Percentiles rank a stretch among this genome's conserved stretches.
phyloP scores from a whole-genome alignment of 2,329 filamentous ascomycete genomes.

The Fusarium hainanense region DNA sequence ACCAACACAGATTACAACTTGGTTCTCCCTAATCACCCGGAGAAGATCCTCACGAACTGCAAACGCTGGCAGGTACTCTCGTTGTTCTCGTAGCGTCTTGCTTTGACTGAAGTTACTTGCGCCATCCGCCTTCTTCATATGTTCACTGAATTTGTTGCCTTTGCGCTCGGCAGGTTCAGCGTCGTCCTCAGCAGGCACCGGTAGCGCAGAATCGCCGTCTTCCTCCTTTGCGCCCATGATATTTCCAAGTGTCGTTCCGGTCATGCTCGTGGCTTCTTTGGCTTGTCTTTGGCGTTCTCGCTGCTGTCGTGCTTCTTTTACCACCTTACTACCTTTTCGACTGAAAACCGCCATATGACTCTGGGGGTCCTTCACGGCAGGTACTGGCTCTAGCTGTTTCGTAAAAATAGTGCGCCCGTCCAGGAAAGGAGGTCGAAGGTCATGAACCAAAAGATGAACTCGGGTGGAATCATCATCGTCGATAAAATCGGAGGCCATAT shows the following conservation, averaged over 20 bases:
- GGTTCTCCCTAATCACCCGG: constrained; percentile 93
- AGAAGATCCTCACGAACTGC: constrained; percentile 94
- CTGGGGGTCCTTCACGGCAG: constrained; percentile 90
- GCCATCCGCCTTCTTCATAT: constrained; percentile 87
- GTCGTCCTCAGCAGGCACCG: constrained; percentile 78
- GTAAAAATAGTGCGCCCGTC: constrained; percentile 97
- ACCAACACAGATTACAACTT: constrained; percentile 95
- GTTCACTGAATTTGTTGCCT: constrained; percentile 83
- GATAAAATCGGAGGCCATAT: constrained; percentile 79
- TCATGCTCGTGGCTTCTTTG: constrained; percentile 92
- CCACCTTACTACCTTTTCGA: constrained; percentile 91
- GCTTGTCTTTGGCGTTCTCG: constrained; percentile 94
- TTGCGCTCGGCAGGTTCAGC: constrained; percentile 61
- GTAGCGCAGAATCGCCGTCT: constrained; percentile 88
- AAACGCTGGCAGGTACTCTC: constrained; percentile 94
- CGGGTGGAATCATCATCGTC: constrained; percentile 91
- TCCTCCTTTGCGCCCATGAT: constrained; percentile 96
- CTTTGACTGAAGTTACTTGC: constrained; percentile 93
- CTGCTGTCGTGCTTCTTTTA: constrained; percentile 90
- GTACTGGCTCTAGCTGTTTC: constrained; percentile 94
- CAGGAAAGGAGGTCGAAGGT: constrained; percentile 91
- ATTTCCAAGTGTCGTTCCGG: constrained; percentile 91
- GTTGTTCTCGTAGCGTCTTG: constrained; percentile 89
- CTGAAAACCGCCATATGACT: constrained; percentile 99
- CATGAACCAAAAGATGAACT: constrained; percentile 91